Base-by-base conservation (phyloP, 306 rosid species). In the Myrica gale region DNA sequence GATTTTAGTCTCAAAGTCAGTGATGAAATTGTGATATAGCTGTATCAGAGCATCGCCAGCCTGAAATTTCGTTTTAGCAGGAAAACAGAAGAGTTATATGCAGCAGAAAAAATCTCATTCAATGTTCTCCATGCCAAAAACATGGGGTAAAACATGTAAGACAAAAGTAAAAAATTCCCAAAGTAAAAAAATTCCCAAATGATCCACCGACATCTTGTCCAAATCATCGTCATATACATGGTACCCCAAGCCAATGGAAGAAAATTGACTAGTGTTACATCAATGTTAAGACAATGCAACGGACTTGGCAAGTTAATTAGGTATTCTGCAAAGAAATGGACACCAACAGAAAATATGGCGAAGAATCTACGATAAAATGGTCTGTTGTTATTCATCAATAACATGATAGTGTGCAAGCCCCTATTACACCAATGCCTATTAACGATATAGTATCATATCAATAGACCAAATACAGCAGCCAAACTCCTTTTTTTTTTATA, bases 1-100 rank as follows among this genome's bases (percentile, higher is more conserved):
- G 83, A 96, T 92, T 80, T 96, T 96, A 17, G 99, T 96, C 89
- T 96, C 99, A 45, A 96, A 96, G 85, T 96, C 98, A 0, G 99
- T 92, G 87, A 96, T 92, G 92, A 96, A 96, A 80, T 96, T 96
- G 84, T 96, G 89, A 80, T 96, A 96, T 55, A 96, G 76, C 82
- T 92, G 99, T 68, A 96, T 96, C 56, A 96, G 83, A 71, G 98
- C 99, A 84, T 96, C 99, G 1, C 99, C 99, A 67, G 99, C 97
- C 99, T 96, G 92, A 83, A 76, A 86, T 74, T 75, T 71, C 17
- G 45, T 65, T 26, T 65, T 51, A 74, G 66, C 20, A 55, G 61
- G 5, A 56, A 73, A 67, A 20, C 16, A 42, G 39, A 41, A 37
- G 68, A 45, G 60, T 77, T 50, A 82, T 66, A 54, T 48, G 66